Evolutionary conservation across 2,329 filamentous ascomycete genomes (phyloP).

Genomic region (Fusarium goolgardi): DNA sequence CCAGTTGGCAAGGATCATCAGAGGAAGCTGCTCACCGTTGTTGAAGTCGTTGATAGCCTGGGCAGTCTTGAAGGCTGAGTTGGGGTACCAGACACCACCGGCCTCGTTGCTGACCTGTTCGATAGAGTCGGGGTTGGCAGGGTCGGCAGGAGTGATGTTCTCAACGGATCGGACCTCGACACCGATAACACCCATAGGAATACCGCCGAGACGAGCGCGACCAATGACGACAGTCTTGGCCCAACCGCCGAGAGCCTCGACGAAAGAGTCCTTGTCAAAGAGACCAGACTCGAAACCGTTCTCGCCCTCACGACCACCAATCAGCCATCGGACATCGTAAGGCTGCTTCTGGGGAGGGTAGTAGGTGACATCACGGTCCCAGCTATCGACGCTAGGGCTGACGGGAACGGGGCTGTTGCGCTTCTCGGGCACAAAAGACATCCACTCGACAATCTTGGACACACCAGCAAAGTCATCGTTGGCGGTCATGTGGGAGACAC

Average conservation of each 20-base stretch:
- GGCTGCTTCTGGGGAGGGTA: slow-evolving; percentile 83
- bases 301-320: slow-evolving; percentile 84
- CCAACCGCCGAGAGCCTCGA: slow-evolving; percentile 97
- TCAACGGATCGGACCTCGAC: slow-evolving; percentile 97
- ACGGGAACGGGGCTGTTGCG: slow-evolving; percentile 94
- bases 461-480: slow-evolving; percentile 98
- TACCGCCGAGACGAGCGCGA: slow-evolving; percentile 94
- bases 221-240: slow-evolving; percentile 96
- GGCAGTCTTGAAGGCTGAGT: slow-evolving; percentile 99
- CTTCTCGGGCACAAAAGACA: slow-evolving; percentile 97
- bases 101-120: slow-evolving; percentile 95
- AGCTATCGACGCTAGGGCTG: slow-evolving; percentile 82
- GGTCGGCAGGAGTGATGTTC: slow-evolving; percentile 95
- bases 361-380: slow-evolving; percentile 93
- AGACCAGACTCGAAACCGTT: slow-evolving; percentile 85
- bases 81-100: slow-evolving; percentile 99
- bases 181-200: slow-evolving; percentile 97
- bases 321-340: slow-evolving; percentile 95
- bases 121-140: slow-evolving; percentile 97
- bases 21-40: slow-evolving; percentile 94
- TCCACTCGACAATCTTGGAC: slow-evolving; percentile 97
- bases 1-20: slow-evolving; percentile 99
- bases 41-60: slow-evolving; percentile 99
- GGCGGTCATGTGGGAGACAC: slow-evolving; percentile 98
- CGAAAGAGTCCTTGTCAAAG: slow-evolving; percentile 96